Conservation (phyloP, 2,329 filamentous ascomycete genomes). For the Cadophora malorum region DNA sequence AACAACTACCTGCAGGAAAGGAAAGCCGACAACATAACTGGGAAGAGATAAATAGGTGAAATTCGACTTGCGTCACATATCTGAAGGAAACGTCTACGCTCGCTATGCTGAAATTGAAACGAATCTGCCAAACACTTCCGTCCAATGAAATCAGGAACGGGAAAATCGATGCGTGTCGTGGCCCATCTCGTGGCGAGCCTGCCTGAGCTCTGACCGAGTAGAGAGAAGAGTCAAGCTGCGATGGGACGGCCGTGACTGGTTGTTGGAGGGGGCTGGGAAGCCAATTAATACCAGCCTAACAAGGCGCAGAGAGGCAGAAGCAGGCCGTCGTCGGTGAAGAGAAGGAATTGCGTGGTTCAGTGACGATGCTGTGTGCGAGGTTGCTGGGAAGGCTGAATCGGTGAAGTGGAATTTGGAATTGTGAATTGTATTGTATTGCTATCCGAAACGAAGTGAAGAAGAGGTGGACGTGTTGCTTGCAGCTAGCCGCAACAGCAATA, state of each 20-base stretch:
- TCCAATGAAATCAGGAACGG: slow-evolving; percentile 6
- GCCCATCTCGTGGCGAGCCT: slow-evolving; percentile 2
- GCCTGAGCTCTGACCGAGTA: slow-evolving; percentile 13
- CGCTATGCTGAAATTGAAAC: slow-evolving; percentile 4
- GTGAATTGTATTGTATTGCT: not conserved
- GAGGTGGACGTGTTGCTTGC: not conserved
- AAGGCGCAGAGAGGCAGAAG: not conserved
- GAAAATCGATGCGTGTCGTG: slow-evolving; percentile 2
- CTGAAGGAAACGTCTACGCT: slow-evolving; percentile 6
- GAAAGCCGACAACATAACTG: not conserved
- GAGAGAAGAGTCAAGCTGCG: not conserved
- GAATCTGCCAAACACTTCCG: not conserved
- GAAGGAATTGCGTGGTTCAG: too few relatives aligned
- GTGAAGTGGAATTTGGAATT: not conserved
- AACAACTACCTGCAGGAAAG: slow-evolving; percentile 3
- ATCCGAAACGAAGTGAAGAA: not conserved
- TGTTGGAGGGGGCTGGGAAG: slow-evolving; percentile 1
- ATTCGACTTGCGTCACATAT: slow-evolving; percentile 11
- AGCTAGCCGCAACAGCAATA: not conserved
- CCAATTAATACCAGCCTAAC: not conserved
- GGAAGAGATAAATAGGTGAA: not conserved
- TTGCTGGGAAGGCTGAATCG: not conserved
- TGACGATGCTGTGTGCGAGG: slow-evolving; percentile 10
- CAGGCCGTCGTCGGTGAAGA: not conserved
- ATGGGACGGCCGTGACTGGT: slow-evolving; percentile 9